Evolutionary conservation across 192 early-diverging fungal species (phyloP).

Genomic region (Backusella parvicylindrica): DNA sequence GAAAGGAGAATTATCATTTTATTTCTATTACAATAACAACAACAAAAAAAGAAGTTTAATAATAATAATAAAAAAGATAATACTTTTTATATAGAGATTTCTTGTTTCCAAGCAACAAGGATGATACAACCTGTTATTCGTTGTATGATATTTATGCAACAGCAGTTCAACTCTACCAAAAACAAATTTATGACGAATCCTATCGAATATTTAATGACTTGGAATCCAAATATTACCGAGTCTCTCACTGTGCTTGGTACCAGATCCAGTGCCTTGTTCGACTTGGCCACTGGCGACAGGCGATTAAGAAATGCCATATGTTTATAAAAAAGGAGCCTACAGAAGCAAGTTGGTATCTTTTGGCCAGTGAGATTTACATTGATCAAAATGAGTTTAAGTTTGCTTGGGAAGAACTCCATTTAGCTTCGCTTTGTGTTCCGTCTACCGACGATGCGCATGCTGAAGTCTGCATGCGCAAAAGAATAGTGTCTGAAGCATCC

Average conservation of each 20-base stretch:
- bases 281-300: neutral
- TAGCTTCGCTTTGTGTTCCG: neutral
- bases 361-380: neutral
- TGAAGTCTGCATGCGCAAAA: neutral
- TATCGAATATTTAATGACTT: neutral
- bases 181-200: neutral
- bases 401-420: neutral
- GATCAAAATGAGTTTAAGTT: neutral
- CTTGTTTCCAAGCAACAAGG: neutral
- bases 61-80: neutral
- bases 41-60: neutral
- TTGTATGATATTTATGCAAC: neutral
- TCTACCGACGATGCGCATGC: neutral
- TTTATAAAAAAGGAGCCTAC: neutral
- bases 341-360: neutral
- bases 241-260: neutral
- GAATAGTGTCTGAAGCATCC: neutral
- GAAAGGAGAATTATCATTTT: neutral
- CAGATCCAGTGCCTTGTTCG: conserved; percentile 5
- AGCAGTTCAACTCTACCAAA: neutral
- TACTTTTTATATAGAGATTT: neutral
- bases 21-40: neutral
- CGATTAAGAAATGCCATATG: neutral
- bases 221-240: neutral
- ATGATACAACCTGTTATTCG: neutral